phyloP scores from a whole-genome alignment of 1,284 basidiomycete species.

The Ustilago trichophora region DNA sequence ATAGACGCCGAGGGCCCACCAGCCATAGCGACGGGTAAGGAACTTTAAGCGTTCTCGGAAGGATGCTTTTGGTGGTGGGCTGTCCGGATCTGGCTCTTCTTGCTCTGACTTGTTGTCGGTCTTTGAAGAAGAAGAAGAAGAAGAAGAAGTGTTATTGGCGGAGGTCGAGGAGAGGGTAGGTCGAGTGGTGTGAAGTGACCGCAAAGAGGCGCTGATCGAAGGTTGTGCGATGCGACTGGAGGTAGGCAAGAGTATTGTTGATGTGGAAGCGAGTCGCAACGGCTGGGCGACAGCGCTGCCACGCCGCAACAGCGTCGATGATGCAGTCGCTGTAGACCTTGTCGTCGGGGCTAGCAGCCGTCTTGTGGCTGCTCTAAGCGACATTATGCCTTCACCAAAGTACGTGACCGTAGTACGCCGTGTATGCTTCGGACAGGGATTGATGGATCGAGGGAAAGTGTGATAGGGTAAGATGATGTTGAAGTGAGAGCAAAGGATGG shows the following conservation, averaged over 20 bases:
- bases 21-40: constrained; percentile 61
- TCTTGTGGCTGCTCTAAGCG: constrained; percentile 8
- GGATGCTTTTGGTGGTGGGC: constrained; percentile 35
- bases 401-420: no score
- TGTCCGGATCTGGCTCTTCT: constrained; percentile 15
- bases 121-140: not conserved
- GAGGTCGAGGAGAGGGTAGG: no score
- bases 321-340: not conserved
- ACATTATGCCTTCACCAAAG: constrained; percentile 1
- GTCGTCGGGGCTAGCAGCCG: not conserved
- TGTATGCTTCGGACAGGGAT: no score
- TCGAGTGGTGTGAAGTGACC: not conserved
- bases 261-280: constrained; percentile 4
- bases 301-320: not conserved
- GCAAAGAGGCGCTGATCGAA: not conserved
- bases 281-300: not conserved
- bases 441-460: no score
- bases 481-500: no score
- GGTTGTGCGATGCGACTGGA: not conserved
- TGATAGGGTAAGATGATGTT: not conserved
- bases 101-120: not conserved
- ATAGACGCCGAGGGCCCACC: constrained; percentile 65
- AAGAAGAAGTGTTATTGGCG: not conserved
- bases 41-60: constrained; percentile 52
- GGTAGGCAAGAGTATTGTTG: not conserved